Evolutionary conservation across 2,329 filamentous ascomycete species (phyloP).

Genomic region (Aspergillus proliferans): DNA sequence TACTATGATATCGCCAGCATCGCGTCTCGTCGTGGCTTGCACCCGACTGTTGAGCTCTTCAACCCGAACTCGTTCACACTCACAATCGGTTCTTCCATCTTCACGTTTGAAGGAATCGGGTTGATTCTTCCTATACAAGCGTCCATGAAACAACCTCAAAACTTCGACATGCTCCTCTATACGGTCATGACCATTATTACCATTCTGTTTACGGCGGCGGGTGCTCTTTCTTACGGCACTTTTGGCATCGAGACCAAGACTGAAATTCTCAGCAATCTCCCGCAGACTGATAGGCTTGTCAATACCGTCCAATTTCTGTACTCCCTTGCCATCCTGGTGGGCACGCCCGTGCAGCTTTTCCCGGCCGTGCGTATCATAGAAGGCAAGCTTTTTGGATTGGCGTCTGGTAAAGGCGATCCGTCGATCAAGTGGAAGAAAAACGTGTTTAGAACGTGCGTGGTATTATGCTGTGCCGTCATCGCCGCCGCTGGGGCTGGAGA

Average conservation of each 20-base stretch:
- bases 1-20: conserved; percentile 88
- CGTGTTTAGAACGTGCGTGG: conserved; percentile 80
- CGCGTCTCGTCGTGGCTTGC: conserved; percentile 58
- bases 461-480: conserved; percentile 74
- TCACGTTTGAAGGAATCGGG: conserved; percentile 94
- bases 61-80: conserved; percentile 86
- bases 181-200: conserved; percentile 92
- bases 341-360: conserved; percentile 90
- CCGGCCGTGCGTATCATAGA: conserved; percentile 91
- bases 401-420: conserved; percentile 86
- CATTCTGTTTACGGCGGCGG: conserved; percentile 79
- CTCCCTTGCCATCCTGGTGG: conserved; percentile 83
- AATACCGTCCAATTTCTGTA: conserved; percentile 94
- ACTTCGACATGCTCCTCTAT: conserved; percentile 80
- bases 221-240: conserved; percentile 85
- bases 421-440: conserved; percentile 99
- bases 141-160: conserved; percentile 81
- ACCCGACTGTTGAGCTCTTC: conserved; percentile 81
- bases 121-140: conserved; percentile 95
- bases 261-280: conserved; percentile 88
- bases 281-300: conserved; percentile 85
- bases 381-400: conserved; percentile 81
- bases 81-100: conserved; percentile 95
- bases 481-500: conserved; percentile 86
- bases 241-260: conserved; percentile 92